Percentiles rank a stretch among this genome's conserved stretches.
Conservation (phyloP, 139 green algal genomes). For the Closterium sp. region DNA sequence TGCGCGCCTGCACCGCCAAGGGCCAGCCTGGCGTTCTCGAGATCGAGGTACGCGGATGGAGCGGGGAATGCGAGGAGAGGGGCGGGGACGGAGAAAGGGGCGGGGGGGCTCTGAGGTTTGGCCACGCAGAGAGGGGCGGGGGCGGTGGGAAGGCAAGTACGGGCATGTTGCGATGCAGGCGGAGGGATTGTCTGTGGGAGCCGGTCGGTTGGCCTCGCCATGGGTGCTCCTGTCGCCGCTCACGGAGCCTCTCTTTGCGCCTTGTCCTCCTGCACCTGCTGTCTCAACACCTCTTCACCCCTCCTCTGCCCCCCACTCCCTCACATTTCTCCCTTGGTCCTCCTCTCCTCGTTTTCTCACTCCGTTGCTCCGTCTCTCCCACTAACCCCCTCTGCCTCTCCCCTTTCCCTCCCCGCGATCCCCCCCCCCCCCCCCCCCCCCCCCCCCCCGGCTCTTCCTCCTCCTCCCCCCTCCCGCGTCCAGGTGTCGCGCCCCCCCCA, state of each 20-base stretch:
- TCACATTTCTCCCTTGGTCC: neutral
- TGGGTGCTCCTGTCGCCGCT: too few species aligned
- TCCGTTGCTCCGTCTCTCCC: neutral
- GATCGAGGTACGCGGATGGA: conserved; percentile 38
- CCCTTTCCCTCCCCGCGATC: too few species aligned
- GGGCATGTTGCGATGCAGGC: too few species aligned
- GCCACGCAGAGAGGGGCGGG: neutral
- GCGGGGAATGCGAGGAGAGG: neutral
- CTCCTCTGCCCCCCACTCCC: too few species aligned
- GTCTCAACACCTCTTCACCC: too few species aligned
- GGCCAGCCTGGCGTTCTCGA: conserved; percentile 21
- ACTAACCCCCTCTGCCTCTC: neutral
- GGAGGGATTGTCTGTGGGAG: too few species aligned
- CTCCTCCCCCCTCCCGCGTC: too few species aligned
- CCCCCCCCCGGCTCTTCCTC: too few species aligned
- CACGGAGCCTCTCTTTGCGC: too few species aligned
- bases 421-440: neutral
- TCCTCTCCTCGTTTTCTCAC: neutral
- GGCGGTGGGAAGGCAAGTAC: too few species aligned
- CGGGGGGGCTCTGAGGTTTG: neutral
- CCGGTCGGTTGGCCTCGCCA: too few species aligned
- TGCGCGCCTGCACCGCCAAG: conserved; percentile 27
- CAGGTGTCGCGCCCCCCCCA: conserved; percentile 26
- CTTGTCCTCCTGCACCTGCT: too few species aligned
- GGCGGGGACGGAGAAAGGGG: neutral